Percentiles rank a stretch among this genome's conserved stretches.
Evolutionary conservation across 1,139 yeast genomes (phyloP).

Genomic region (Hanseniaspora gamundiae): DNA sequence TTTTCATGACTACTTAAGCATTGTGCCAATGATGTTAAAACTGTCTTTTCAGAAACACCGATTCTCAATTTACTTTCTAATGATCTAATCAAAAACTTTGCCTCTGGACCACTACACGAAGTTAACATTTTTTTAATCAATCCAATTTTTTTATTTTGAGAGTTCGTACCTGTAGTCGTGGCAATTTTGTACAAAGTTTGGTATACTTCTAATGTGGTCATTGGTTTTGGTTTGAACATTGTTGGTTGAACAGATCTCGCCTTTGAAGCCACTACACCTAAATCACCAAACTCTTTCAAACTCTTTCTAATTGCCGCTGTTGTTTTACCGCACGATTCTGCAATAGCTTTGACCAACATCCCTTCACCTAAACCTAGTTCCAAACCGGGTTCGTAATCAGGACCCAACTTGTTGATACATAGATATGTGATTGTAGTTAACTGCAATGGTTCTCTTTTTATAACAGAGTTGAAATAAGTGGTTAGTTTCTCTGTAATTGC

Average conservation of each 20-base stretch:
- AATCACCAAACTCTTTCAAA: slow-evolving; percentile 72
- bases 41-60: slow-evolving; percentile 90
- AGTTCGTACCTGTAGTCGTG: slow-evolving; percentile 64
- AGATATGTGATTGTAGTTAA: slow-evolving; percentile 66
- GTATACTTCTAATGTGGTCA: slow-evolving; percentile 65
- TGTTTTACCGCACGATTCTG: slow-evolving; percentile 82
- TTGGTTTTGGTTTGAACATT: slow-evolving; percentile 82
- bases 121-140: slow-evolving; percentile 75
- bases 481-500: slow-evolving; percentile 68
- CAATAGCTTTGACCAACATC: slow-evolving; percentile 70
- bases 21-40: slow-evolving; percentile 70
- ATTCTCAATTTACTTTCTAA: slow-evolving; percentile 87
- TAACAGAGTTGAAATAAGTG: slow-evolving; percentile 52
- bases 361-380: slow-evolving; percentile 93
- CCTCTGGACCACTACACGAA: slow-evolving; percentile 79
- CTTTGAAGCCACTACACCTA: slow-evolving; percentile 78
- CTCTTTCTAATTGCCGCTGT: slow-evolving; percentile 58
- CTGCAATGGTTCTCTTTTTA: slow-evolving; percentile 45
- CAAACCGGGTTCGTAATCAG: slow-evolving; percentile 79
- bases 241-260: slow-evolving; percentile 80
- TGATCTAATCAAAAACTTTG: slow-evolving; percentile 80
- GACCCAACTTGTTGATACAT: slow-evolving; percentile 81
- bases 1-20: slow-evolving; percentile 59
- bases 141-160: slow-evolving; percentile 66
- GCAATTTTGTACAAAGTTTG: slow-evolving; percentile 68